Percentiles rank a stretch among this genome's conserved stretches.
Conservation (phyloP, 129 eudicot genomes). For the Sambucus nigra region DNA sequence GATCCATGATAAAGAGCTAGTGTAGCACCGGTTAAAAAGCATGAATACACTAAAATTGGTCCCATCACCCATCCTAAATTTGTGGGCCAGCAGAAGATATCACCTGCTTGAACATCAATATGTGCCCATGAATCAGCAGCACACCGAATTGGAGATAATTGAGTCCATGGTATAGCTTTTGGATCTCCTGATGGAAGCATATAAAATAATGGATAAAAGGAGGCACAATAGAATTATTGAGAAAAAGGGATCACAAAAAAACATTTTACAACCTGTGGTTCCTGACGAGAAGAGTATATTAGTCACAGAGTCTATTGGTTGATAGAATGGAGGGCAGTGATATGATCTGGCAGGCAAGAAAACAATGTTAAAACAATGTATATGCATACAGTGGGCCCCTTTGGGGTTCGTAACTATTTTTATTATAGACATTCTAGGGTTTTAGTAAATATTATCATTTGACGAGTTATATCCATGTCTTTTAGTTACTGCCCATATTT, state of each 20-base stretch:
- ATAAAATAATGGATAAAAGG: not conserved
- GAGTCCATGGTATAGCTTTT: constrained; percentile 98
- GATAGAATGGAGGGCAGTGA: constrained; percentile 53
- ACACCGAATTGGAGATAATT: constrained; percentile 71
- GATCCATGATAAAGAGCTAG: constrained; percentile 96
- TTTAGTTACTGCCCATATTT: no score
- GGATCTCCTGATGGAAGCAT: constrained; percentile 62
- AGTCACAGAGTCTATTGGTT: constrained; percentile 51
- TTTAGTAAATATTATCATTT: no score
- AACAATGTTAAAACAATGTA: constrained; percentile 6
- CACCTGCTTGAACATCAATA: constrained; percentile 49
- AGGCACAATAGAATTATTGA: not conserved
- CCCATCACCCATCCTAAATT: constrained; percentile 99
- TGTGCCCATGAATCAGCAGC: constrained; percentile 82
- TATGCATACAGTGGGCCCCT: no score
- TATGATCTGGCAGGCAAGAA: constrained; percentile 36
- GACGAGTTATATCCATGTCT: no score
- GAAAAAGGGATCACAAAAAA: constrained; percentile 1
- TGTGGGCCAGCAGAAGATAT: constrained; percentile 83
- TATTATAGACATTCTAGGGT: no score
- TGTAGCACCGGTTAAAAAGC: constrained; percentile 71
- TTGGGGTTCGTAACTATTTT: no score
- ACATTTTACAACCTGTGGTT: constrained; percentile 60
- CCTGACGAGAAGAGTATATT: constrained; percentile 92
- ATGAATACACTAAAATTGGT: constrained; percentile 61